Conservation (phyloP, 495 filamentous ascomycete genomes). For the Physcia stellaris region DNA sequence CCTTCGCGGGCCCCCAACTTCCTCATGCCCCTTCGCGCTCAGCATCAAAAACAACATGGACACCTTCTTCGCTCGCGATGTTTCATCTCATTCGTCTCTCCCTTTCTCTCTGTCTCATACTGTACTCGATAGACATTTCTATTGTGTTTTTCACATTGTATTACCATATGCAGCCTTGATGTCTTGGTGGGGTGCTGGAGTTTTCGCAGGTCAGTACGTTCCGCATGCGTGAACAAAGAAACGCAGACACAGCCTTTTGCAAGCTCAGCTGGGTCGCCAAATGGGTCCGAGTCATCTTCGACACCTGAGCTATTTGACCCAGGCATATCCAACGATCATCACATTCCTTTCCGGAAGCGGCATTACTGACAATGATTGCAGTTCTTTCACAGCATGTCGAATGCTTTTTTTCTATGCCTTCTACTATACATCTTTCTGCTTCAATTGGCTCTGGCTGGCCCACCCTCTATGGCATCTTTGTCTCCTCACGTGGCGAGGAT, state of each 20-base stretch:
- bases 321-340: too few species aligned
- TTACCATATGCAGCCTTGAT: conserved; percentile 13
- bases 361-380: conserved; percentile 15
- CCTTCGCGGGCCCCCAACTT: not conserved
- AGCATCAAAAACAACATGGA: conserved; percentile 9
- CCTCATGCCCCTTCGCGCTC: not conserved
- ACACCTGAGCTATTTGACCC: too few species aligned
- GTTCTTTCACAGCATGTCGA: conserved; percentile 24
- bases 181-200: conserved; percentile 12
- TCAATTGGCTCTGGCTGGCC: conserved; percentile 11
- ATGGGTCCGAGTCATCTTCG: too few species aligned
- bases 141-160: conserved; percentile 10
- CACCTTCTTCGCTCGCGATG: conserved; percentile 1
- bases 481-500: conserved; percentile 18
- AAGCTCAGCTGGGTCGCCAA: conserved; percentile 2
- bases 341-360: too few species aligned
- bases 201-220: conserved; percentile 13
- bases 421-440: conserved; percentile 19
- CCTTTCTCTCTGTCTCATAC: conserved; percentile 3
- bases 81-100: conserved; percentile 8
- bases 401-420: conserved; percentile 18
- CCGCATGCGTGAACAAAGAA: conserved; percentile 1
- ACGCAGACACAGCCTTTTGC: conserved; percentile 9
- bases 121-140: not conserved
- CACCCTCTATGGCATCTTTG: conserved; percentile 13